Percentiles rank a stretch among this genome's conserved stretches.
Conservation (phyloP, 495 filamentous ascomycete genomes). For the Durotheca rogersii region DNA sequence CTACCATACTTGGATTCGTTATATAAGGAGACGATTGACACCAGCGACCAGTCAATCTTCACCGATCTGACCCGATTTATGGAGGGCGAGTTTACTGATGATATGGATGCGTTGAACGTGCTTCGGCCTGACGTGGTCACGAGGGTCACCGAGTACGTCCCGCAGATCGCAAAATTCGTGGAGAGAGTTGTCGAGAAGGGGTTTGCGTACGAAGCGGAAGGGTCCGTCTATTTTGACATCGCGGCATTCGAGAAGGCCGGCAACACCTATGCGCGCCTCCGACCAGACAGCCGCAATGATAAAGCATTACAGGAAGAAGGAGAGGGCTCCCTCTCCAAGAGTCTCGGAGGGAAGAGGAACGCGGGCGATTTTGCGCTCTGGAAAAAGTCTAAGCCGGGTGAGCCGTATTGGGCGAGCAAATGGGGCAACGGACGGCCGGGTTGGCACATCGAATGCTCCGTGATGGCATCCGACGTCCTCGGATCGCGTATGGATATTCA, state of each 20-base stretch:
- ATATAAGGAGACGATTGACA: slow-evolving; percentile 72
- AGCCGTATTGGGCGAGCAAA: slow-evolving; percentile 82
- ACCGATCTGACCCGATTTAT: slow-evolving; percentile 77
- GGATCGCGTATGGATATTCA: slow-evolving; percentile 88
- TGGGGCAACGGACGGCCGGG: slow-evolving; percentile 91
- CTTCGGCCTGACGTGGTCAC: slow-evolving; percentile 78
- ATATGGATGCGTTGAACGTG: slow-evolving; percentile 85
- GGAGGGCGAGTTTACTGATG: slow-evolving; percentile 79
- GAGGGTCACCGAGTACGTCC: slow-evolving; percentile 84
- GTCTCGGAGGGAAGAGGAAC: slow-evolving; percentile 64
- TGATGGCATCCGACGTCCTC: slow-evolving; percentile 87
- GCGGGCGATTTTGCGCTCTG: slow-evolving; percentile 88
- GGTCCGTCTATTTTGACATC: slow-evolving; percentile 95
- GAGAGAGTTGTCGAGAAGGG: slow-evolving; percentile 77
- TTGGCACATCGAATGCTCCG: slow-evolving; percentile 98
- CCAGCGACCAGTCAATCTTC: slow-evolving; percentile 67
- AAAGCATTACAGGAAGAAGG: slow-evolving; percentile 82
- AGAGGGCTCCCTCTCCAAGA: slow-evolving; percentile 78
- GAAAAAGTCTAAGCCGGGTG: slow-evolving; percentile 90
- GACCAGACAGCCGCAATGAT: slow-evolving; percentile 84
- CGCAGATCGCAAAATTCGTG: slow-evolving; percentile 71
- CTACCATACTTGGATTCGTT: slow-evolving; percentile 81
- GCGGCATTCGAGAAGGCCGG: slow-evolving; percentile 79
- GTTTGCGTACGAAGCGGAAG: slow-evolving; percentile 83
- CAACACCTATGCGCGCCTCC: slow-evolving; percentile 79